phyloP scores from a whole-genome alignment of 2,329 filamentous ascomycete species.

The Fusarium liriodendri region DNA sequence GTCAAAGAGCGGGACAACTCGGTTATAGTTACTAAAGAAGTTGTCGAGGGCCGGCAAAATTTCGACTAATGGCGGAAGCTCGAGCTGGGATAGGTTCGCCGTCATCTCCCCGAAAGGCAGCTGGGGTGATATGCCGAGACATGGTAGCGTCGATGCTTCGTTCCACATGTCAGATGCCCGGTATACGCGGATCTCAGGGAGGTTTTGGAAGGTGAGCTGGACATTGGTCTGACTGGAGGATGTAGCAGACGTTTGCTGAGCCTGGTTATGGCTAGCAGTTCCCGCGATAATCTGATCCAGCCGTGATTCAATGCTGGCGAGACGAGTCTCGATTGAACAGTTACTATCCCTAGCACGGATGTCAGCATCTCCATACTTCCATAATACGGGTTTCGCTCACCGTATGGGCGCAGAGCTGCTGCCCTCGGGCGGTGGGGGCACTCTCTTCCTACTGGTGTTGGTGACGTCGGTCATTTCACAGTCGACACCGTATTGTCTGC shows the following conservation, averaged over 20 bases:
- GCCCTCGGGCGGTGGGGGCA: background rate
- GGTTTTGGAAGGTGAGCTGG: conserved; percentile 5
- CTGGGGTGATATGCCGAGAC: conserved; percentile 6
- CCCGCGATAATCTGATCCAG: conserved; percentile 5
- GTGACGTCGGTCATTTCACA: conserved; percentile 31
- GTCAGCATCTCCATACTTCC: too few relatives aligned
- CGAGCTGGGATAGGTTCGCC: background rate
- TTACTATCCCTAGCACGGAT: too few relatives aligned
- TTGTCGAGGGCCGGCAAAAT: conserved; percentile 7
- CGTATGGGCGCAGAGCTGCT: background rate
- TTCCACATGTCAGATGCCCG: conserved; percentile 12
- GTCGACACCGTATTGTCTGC: conserved; percentile 47
- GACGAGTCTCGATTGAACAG: background rate
- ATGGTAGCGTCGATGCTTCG: conserved; percentile 3
- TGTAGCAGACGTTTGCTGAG: too few relatives aligned
- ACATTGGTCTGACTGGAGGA: too few relatives aligned
- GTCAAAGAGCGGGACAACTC: conserved; percentile 46
- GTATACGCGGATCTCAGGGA: conserved; percentile 6
- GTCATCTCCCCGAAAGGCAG: background rate
- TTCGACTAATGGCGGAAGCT: conserved; percentile 2
- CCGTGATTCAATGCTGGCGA: conserved; percentile 6
- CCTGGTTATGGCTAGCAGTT: background rate
- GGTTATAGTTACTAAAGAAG: conserved; percentile 5
- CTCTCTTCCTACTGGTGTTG: background rate
- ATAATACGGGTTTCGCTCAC: background rate